Evolutionary conservation across 169 alveolate genomes (phyloP), one percentile per base, ranked within the genome.

Genomic region (Plasmodium gonderi): DNA sequence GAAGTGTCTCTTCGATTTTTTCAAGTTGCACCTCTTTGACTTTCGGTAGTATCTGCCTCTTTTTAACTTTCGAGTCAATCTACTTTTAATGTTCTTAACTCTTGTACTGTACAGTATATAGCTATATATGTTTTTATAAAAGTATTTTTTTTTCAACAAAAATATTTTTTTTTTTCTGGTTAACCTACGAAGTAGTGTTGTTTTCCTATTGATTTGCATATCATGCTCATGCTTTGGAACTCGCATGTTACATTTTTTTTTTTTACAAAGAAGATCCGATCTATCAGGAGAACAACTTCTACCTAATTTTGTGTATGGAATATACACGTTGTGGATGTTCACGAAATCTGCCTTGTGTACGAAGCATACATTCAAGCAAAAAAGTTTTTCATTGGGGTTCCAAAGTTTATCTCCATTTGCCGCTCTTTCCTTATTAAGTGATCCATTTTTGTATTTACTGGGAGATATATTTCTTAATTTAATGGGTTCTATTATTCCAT

Each of bases 301-400:
- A 64, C 68, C 47, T 17, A 75, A 31, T 77, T 89, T 80, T 42
- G 72, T 89, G 78, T 76, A 89, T 23, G 94, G 94, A 49, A 89
- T 76, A 49, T 76, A 89, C 23, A 89, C 90, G 40, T 77, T 89
- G 29, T 89, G 94, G 54, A 89, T 89, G 45, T 60, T 76, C 38
- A 89, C 72, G 31, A 89, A 89, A 67, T 89, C 75, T 2, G 76
- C 74, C 68, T 76, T 89, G 65, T 89, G 90, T n/a, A 77, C 42
- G 54, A 89, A 76, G 42, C 38, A 89, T 12, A 89, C 80, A 23
- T 89, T 75, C 1, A 89, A 79, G 74, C 42, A 89, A 67, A 77
- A 89, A 20, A 89, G 49, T 65, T 78, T 89, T 78, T 77, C 80
- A 36, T 89, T 76, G 6, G 72, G 72, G 36, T 26, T 68, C 29